phyloP scores from a whole-genome alignment of 208 protist species.

The Balamuthia mandrillaris region DNA sequence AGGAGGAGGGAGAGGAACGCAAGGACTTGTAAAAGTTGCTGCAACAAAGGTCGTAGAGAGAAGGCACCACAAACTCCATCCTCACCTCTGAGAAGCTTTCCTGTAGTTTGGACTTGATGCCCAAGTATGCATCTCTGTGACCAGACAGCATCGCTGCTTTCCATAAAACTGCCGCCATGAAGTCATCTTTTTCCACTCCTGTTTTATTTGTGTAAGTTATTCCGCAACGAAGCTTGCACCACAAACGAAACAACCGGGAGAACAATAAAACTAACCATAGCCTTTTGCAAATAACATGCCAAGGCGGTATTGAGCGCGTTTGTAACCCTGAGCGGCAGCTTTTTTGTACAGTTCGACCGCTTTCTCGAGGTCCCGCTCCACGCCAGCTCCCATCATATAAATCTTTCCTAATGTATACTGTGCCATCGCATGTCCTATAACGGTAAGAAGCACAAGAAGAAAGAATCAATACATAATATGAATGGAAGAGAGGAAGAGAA shows the following conservation, averaged over 20 bases:
- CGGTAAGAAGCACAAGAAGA: neutral
- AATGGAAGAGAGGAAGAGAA: too few relatives aligned
- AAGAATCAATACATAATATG: neutral
- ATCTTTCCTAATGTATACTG: constrained; percentile 24
- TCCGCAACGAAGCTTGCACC: neutral
- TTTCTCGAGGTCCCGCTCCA: neutral
- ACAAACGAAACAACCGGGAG: neutral
- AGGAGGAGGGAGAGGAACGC: too few relatives aligned
- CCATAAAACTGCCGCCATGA: neutral
- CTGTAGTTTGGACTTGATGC: neutral
- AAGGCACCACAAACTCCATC: neutral
- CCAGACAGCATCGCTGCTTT: too few relatives aligned
- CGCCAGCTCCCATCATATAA: neutral
- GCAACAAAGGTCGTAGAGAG: constrained; percentile 25
- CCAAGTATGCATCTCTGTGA: neutral
- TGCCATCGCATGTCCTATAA: constrained; percentile 2
- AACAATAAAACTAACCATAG: neutral
- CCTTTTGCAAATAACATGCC: neutral
- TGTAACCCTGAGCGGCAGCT: constrained; percentile 17
- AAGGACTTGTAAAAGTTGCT: too few relatives aligned
- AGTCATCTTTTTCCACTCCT: neutral
- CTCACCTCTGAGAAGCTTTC: neutral
- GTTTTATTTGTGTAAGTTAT: neutral
- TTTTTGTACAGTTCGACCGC: neutral
- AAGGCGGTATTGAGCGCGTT: constrained; percentile 2